Evolutionary conservation across 176 grass and related monocot species (phyloP).

Genomic region (Miscanthus lutarioriparius): DNA sequence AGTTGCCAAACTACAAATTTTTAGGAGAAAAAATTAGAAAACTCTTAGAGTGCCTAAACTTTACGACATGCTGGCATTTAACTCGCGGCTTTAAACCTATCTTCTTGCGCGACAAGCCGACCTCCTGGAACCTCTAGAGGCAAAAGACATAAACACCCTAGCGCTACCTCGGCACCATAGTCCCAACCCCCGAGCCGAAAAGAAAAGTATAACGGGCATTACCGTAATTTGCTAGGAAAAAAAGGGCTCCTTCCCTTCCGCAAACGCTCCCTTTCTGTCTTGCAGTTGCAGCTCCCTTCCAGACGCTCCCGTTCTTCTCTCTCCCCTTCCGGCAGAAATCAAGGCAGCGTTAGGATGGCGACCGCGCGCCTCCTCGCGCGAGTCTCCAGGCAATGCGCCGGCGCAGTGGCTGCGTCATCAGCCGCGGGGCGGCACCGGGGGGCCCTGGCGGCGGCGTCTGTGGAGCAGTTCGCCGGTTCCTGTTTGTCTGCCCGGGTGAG

Average conservation of each 20-base stretch:
- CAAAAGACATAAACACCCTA: constrained; percentile 27
- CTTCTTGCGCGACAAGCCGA: constrained; percentile 39
- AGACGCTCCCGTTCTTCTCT: constrained; percentile 20
- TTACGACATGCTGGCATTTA: too few relatives aligned
- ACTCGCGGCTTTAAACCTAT: not conserved
- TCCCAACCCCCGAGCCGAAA: not conserved
- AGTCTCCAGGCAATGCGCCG: constrained; percentile 25
- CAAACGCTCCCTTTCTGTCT: not conserved
- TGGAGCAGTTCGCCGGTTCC: constrained; percentile 16
- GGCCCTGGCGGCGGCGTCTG: not conserved
- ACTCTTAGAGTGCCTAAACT: too few relatives aligned
- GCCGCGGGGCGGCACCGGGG: not conserved
- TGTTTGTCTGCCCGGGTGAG: constrained; percentile 12
- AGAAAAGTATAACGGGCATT: not conserved
- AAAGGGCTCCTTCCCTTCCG: not conserved
- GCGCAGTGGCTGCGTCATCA: constrained; percentile 1
- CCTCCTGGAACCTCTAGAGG: not conserved
- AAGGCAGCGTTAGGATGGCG: constrained; percentile 7
- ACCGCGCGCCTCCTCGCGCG: constrained; percentile 32
- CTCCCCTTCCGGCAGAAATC: not conserved
- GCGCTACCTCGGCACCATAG: not conserved
- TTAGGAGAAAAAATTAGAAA: too few relatives aligned
- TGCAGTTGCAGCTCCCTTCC: constrained; percentile 5
- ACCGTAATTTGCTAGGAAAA: not conserved
- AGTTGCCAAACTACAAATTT: too few relatives aligned